Conservation (phyloP, 371 early-diverging fungal species). For the Apophysomyces sp. region DNA sequence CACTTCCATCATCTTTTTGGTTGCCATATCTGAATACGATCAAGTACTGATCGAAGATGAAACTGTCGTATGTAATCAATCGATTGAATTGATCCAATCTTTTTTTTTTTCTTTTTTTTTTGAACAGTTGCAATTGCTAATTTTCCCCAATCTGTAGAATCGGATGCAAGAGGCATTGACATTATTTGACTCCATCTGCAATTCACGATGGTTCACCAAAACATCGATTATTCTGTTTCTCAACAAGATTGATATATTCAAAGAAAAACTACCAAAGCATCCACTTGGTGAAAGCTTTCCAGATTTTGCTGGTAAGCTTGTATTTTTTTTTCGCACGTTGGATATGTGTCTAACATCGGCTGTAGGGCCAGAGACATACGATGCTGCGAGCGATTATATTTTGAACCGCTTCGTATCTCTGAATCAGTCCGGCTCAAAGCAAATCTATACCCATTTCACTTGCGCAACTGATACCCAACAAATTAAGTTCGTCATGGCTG, state of each 20-base stretch:
- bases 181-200: conserved; percentile 95
- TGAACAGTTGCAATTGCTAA: too few relatives aligned
- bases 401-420: conserved; percentile 80
- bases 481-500: conserved; percentile 94
- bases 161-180: conserved; percentile 96
- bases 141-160: conserved; percentile 64
- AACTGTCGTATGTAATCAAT: conserved; percentile 62
- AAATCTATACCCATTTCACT: conserved; percentile 92
- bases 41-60: conserved; percentile 93
- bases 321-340: neutral
- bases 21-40: conserved; percentile 91
- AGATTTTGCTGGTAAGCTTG: conserved; percentile 65
- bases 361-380: conserved; percentile 70
- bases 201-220: conserved; percentile 91
- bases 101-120: neutral
- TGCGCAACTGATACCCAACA: conserved; percentile 98
- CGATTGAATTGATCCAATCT: neutral
- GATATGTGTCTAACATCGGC: neutral
- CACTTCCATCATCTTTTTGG: conserved; percentile 90
- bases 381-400: conserved; percentile 83
- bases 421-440: conserved; percentile 81
- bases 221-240: conserved; percentile 94
- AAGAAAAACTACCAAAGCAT: conserved; percentile 79
- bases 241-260: conserved; percentile 96
- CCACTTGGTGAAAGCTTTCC: conserved; percentile 85